phyloP scores from a whole-genome alignment of 2,329 filamentous ascomycete genomes.

The Metarhizium anisopliae region DNA sequence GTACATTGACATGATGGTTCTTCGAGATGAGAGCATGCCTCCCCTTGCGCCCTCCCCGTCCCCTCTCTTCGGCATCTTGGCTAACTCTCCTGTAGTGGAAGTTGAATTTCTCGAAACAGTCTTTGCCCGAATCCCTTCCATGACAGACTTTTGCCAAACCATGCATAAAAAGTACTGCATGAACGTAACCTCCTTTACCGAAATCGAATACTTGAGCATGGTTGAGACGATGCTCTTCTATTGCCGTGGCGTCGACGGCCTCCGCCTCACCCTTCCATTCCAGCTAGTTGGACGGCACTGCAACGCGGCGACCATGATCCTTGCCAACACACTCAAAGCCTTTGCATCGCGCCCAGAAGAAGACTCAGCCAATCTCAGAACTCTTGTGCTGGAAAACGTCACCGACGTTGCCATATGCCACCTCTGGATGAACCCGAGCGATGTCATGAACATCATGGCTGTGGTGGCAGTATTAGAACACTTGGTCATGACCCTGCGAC shows the following conservation, averaged over 20 bases:
- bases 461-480: constrained; percentile 32
- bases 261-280: constrained; percentile 44
- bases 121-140: constrained; percentile 35
- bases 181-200: constrained; percentile 38
- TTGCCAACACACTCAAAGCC: constrained; percentile 42
- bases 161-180: constrained; percentile 39
- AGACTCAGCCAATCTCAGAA: constrained; percentile 31
- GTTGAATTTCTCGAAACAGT: constrained; percentile 37
- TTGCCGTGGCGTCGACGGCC: constrained; percentile 33
- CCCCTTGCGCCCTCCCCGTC: background rate
- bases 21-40: constrained; percentile 39
- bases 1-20: constrained; percentile 43
- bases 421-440: constrained; percentile 42
- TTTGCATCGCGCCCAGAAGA: constrained; percentile 36
- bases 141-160: constrained; percentile 34
- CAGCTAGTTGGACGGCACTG: constrained; percentile 37
- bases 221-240: constrained; percentile 34
- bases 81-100: constrained; percentile 30
- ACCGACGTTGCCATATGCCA: constrained; percentile 37
- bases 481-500: constrained; percentile 36
- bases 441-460: constrained; percentile 38
- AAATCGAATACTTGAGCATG: constrained; percentile 33
- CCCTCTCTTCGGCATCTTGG: background rate
- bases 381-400: constrained; percentile 41
- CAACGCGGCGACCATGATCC: constrained; percentile 39